Evolutionary conservation across 768 basidiomycete genomes (phyloP), one percentile per base, ranked within the genome.

Genomic region (Exidia glandulosa): DNA sequence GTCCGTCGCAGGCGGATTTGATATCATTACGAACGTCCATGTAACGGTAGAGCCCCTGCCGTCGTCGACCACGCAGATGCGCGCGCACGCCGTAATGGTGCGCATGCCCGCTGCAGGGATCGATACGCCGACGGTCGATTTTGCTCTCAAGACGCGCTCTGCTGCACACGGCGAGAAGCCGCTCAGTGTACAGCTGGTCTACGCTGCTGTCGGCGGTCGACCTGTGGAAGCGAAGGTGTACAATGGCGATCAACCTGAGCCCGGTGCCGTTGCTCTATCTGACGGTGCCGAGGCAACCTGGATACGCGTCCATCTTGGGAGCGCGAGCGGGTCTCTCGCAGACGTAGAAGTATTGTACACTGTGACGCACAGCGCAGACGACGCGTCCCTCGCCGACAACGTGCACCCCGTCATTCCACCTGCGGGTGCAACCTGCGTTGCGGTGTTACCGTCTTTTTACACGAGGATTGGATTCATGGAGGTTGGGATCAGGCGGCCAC

Each of bases 141-240:
- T 59, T 41, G 33, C 59, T 10, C 57, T 52, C 61, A 59, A 59
- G 31, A 32, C 32, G 54, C 50, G 56, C 16, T 12, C 30, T 45
- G 59, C 19, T 10, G 41, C 7, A 23, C 19, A 45, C 41, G 16
- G 23, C 12, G 41, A 45, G 10, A 45, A 10, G 10, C 41, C 41
- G 41, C 41, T 45, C 41, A 23, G 4, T 23, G 50, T 54, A 6
- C 25, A 54, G 23, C 16, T 54, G 25, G 50, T 54, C 30, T 54
- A 54, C 25, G 50, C 50, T 5, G 13, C 50, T 10, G 27, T 54
- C 25, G 50, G 50, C 6, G 50, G 50, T 14, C 23, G 50, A 13
- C 50, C 50, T 4, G 6, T 54, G 16, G 30, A 54, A 27, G 25
- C 50, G 25, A 31, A 27, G 50, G 30, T 31, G 10, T 27, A n/a